Percentiles rank a stretch among this genome's conserved stretches.
Evolutionary conservation across 176 grass and related monocot genomes (phyloP).

Genomic region (Ensete ventricosum): DNA sequence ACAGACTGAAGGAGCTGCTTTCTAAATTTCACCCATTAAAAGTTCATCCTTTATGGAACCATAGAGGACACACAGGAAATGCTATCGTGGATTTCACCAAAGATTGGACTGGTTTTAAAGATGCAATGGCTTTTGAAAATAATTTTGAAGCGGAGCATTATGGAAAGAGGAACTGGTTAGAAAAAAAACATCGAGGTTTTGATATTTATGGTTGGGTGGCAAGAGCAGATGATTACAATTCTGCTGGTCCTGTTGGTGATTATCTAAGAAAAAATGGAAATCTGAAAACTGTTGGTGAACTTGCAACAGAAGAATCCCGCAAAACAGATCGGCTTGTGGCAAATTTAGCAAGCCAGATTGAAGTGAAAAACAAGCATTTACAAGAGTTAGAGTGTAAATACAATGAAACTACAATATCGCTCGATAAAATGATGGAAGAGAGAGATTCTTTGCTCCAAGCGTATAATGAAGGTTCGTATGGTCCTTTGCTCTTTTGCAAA

Average conservation of each 20-base stretch:
- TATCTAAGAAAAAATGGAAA: slow-evolving; percentile 41
- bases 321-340: slow-evolving; percentile 37
- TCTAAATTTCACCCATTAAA: slow-evolving; percentile 40
- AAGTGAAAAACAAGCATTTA: slow-evolving; percentile 29
- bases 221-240: slow-evolving; percentile 36
- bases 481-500: neutral
- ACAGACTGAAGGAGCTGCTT: slow-evolving; percentile 39
- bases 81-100: slow-evolving; percentile 39
- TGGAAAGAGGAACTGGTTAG: slow-evolving; percentile 32
- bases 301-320: slow-evolving; percentile 25
- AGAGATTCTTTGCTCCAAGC: slow-evolving; percentile 31
- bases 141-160: slow-evolving; percentile 27
- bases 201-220: slow-evolving; percentile 58
- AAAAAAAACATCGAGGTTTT: slow-evolving; percentile 25
- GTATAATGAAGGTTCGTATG: slow-evolving; percentile 35
- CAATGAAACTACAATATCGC: slow-evolving; percentile 27
- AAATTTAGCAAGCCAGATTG: slow-evolving; percentile 30
- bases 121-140: slow-evolving; percentile 50
- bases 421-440: slow-evolving; percentile 38
- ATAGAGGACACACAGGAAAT: slow-evolving; percentile 20
- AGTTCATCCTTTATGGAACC: slow-evolving; percentile 27
- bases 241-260: slow-evolving; percentile 30
- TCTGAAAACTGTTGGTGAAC: slow-evolving; percentile 35
- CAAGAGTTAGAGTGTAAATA: slow-evolving; percentile 21
- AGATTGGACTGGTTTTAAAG: slow-evolving; percentile 41